Evolutionary conservation across 169 alveolate genomes (phyloP), one percentile per base, ranked within the genome.

Genomic region (Eimeria acervulina): DNA sequence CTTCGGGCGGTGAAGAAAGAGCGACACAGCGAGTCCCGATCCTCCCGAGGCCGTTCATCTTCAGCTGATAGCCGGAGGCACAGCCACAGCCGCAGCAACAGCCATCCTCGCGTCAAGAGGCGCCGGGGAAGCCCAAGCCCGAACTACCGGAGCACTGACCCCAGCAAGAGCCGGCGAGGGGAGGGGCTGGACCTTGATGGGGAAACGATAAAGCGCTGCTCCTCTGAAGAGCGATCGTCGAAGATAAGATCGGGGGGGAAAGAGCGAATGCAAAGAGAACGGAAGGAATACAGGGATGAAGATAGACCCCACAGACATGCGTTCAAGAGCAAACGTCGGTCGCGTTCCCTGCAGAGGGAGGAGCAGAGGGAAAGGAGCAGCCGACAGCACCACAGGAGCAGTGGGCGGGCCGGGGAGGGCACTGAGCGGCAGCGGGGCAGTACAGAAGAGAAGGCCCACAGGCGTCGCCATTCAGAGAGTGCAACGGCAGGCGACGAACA

Each of bases 1-100:
- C 78, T 85, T 15, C 93, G 93, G 17, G 15, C 13, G 28, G 15
- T 85, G 78, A 85, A 85, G 80, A 52, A 59, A 38, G 93, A 85
- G 61, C 78, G 80, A 10, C 81, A 44, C 59, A 85, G 93, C 80
- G 78, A 51, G 7, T 36, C 93, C 61, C 90, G 70, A 19, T 51
- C 90, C 5, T 26, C 90, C 28, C 70, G 72, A 23, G 74, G 70
- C 0, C 90, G 74, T 33, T 81, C 90, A 15, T 36, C 80, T 68
- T 51, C 93, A 59, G 80, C n/a, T 19, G 59, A 68, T 12, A 85
- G 61, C 47, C 17, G 80, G 21, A 85, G 78, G 44, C 28, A 55
- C 74, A 38, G 52, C 36, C n/a, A 51, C 61, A 42, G 89, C 89
- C 23, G 36, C 47, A 42, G 70, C 90, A 80, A 33, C 40, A 28